Percentiles rank a stretch among this genome's conserved stretches.
Evolutionary conservation across 495 filamentous ascomycete species (phyloP).

Genomic region (Penicillium crystallinum): DNA sequence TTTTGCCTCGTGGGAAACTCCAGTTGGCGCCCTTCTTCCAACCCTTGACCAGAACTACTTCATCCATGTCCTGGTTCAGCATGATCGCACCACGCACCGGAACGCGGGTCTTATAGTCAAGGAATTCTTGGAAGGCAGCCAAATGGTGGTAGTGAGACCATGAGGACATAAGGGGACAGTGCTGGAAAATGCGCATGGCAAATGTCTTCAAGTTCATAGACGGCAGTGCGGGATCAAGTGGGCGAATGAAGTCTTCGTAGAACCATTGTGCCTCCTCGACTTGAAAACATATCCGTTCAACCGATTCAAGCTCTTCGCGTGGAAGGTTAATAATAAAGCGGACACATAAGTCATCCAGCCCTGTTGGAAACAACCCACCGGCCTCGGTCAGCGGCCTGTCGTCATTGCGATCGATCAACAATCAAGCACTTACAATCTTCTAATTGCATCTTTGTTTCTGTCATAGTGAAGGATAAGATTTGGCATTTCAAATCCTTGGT

Average conservation of each 20-base stretch:
- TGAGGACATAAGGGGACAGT: slow-evolving; percentile 79
- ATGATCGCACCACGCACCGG: slow-evolving; percentile 92
- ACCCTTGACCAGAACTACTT: slow-evolving; percentile 86
- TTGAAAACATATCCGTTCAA: slow-evolving; percentile 95
- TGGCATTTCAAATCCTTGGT: slow-evolving; percentile 39
- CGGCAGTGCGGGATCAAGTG: slow-evolving; percentile 76
- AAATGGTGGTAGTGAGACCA: slow-evolving; percentile 73
- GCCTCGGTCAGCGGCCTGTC: slow-evolving; percentile 7
- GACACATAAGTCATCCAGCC: slow-evolving; percentile 94
- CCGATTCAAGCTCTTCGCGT: slow-evolving; percentile 77
- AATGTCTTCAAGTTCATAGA: slow-evolving; percentile 79
- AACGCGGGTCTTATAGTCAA: slow-evolving; percentile 88
- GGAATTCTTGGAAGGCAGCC: slow-evolving; percentile 79
- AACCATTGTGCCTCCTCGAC: slow-evolving; percentile 99
- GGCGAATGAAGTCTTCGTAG: slow-evolving; percentile 98
- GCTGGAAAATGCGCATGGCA: slow-evolving; percentile 81
- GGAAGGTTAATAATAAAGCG: slow-evolving; percentile 96
- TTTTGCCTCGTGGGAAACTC: slow-evolving; percentile 96
- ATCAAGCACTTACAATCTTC: slow-evolving; percentile 72
- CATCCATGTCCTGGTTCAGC: slow-evolving; percentile 86
- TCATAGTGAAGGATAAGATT: slow-evolving; percentile 53
- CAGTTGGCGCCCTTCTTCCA: slow-evolving; percentile 96
- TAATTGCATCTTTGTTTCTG: slow-evolving; percentile 74
- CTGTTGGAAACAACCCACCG: slow-evolving; percentile 34
- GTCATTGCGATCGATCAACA: slow-evolving; percentile 1